Evolutionary conservation across 1,139 yeast genomes (phyloP).

Genomic region (Keqinozyma sinolaborantium): DNA sequence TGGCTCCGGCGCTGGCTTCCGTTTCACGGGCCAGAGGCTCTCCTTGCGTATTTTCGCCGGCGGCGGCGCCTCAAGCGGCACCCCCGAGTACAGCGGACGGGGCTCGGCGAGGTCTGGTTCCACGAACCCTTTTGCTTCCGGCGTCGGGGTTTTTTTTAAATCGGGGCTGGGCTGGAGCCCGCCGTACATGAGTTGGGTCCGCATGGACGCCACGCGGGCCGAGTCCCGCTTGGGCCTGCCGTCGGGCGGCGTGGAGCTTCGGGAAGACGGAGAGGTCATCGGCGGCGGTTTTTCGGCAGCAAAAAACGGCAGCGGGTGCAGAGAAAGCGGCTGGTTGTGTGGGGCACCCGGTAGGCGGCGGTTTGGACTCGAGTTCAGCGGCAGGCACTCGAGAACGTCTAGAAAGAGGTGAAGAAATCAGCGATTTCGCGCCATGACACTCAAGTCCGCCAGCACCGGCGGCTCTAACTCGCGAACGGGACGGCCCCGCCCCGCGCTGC

Average conservation of each 20-base stretch:
- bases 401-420: not conserved
- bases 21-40: slow-evolving; percentile 39
- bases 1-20: slow-evolving; percentile 4
- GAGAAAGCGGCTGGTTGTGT: too few relatives aligned
- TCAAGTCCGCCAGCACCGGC: not conserved
- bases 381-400: too few relatives aligned
- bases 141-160: slow-evolving; percentile 1
- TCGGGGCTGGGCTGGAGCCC: slow-evolving; percentile 7
- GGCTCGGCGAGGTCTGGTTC: slow-evolving; percentile 61
- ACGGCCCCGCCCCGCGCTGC: not conserved
- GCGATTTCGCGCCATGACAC: not conserved
- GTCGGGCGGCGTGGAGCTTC: not conserved
- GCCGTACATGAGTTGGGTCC: slow-evolving; percentile 9
- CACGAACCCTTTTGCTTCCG: slow-evolving; percentile 22
- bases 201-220: slow-evolving; percentile 12
- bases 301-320: slow-evolving; percentile 3
- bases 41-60: slow-evolving; percentile 51
- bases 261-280: slow-evolving; percentile 1
- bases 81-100: slow-evolving; percentile 57
- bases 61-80: slow-evolving; percentile 63
- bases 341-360: too few relatives aligned
- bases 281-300: slow-evolving; percentile 4
- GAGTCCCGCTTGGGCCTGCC: slow-evolving; percentile 10
- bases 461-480: not conserved
- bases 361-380: too few relatives aligned